Base-by-base conservation (phyloP, 495 filamentous ascomycete genomes). In the Lasiosphaeria ovina region DNA sequence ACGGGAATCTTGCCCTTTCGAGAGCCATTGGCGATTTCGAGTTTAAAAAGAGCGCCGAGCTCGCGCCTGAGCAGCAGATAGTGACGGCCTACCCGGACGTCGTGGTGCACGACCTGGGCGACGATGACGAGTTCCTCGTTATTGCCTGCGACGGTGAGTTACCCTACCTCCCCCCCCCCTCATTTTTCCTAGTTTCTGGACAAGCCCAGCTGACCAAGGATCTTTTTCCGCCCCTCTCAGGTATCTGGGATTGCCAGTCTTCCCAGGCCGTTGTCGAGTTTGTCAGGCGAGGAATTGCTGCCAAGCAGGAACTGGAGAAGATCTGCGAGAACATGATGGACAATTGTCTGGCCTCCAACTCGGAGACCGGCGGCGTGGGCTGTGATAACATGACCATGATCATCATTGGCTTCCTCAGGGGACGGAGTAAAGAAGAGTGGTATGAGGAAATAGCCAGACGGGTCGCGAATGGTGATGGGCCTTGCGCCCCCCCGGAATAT, bases 301-400 rank as follows among this genome's bases (percentile, higher is more conserved):
- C 92, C 17, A 94, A 96, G 79, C 94, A 98, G 77, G 87, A 93
- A 35, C 83, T 98, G 17, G 84, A 90, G 52, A 87, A 88, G 68
- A 97, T 98, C 68, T 96, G 92, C 76, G 94, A 98, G 79, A 98
- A 98, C 79, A 95, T 98, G 92, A 98, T 98, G 94, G 93, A 98
- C 79, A 98, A 98, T 77, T 98, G 94, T 72, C 83, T 98, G 57
- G 90, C 94, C 35, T 92, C 92, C 54, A 97, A 94, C 81, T 94
- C 92, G 66, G 95, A 98, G 75, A 98, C 94, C 47, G 94, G 94
- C 36, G 94, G 94, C 49, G 94, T 98, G 52, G 94, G 94, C 62
- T 98, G 94, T 76, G 94, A 98, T 77, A 98, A 98, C 80, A 98
- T 98, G 94, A 98, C 94, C 64, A 97, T 98, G 89, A 82, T 87